Evolutionary conservation across 352 stramenopile species (phyloP).

Genomic region (Phytophthora multivora): DNA sequence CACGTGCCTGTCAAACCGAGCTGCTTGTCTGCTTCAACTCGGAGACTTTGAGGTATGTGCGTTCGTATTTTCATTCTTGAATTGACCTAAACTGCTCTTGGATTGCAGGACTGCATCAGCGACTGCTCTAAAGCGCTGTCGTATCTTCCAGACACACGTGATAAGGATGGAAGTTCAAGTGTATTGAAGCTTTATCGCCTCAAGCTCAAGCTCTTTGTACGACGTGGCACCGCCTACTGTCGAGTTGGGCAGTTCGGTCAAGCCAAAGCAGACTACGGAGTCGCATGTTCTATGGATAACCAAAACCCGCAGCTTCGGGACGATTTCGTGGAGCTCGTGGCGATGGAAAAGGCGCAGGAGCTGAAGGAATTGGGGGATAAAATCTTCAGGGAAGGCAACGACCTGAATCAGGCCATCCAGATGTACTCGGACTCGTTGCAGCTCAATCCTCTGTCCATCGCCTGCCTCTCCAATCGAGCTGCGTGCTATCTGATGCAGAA

Average conservation of each 20-base stretch:
- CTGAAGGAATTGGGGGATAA: conserved; percentile 56
- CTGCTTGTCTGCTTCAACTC: conserved; percentile 66
- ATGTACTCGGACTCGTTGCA: conserved; percentile 65
- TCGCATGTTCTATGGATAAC: conserved; percentile 78
- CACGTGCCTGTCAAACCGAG: conserved; percentile 74
- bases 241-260: conserved; percentile 60
- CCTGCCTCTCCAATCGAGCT: conserved; percentile 79
- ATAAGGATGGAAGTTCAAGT: conserved; percentile 27
- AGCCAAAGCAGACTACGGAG: conserved; percentile 81
- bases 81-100: background rate
- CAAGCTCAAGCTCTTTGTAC: conserved; percentile 79
- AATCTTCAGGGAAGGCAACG: conserved; percentile 42
- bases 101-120: conserved; percentile 51
- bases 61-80: no score
- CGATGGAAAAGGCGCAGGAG: conserved; percentile 58
- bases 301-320: conserved; percentile 68
- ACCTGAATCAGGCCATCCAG: conserved; percentile 47
- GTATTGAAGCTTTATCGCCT: conserved; percentile 60
- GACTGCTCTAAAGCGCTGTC: conserved; percentile 76
- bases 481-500: conserved; percentile 65
- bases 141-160: conserved; percentile 64
- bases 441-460: conserved; percentile 65
- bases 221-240: conserved; percentile 71
- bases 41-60: conserved; percentile 52
- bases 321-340: conserved; percentile 69